Conservation (phyloP, 106 monocot species). For the Platanthera zijinensis region DNA sequence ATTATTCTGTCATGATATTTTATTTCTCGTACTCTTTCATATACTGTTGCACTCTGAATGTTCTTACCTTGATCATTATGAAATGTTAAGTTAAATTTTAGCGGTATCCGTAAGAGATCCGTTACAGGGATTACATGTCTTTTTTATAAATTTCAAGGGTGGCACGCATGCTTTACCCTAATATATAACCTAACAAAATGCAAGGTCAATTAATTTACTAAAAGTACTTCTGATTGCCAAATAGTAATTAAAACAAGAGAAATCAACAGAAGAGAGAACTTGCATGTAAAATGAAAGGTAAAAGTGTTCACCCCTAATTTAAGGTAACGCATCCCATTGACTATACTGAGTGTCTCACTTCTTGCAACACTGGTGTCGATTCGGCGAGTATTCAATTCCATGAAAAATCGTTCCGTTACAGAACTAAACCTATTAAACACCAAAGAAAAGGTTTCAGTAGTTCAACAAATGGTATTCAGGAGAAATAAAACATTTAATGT, state of each 20-base stretch:
- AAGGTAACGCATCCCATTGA: slow-evolving; percentile 99
- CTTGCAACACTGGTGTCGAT: slow-evolving; percentile 81
- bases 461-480: not conserved
- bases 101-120: too few relatives aligned
- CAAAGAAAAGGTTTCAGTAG: slow-evolving; percentile 1
- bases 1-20: too few relatives aligned
- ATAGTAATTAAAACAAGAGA: not conserved
- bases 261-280: not conserved
- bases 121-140: too few relatives aligned
- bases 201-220: not conserved
- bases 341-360: slow-evolving; percentile 95
- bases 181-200: not conserved
- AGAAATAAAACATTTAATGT: not conserved
- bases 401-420: slow-evolving; percentile 94
- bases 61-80: too few relatives aligned
- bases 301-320: slow-evolving; percentile 81
- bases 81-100: too few relatives aligned
- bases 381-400: slow-evolving; percentile 86
- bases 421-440: slow-evolving; percentile 80
- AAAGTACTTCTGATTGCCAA: not conserved
- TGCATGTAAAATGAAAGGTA: slow-evolving; percentile 2
- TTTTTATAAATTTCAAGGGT: too few relatives aligned
- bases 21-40: too few relatives aligned
- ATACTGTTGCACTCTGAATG: too few relatives aligned
- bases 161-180: too few relatives aligned